Evolutionary conservation across 1,284 basidiomycete species (phyloP), one percentile per base, ranked within the genome.

Genomic region (Marasmius oreades): DNA sequence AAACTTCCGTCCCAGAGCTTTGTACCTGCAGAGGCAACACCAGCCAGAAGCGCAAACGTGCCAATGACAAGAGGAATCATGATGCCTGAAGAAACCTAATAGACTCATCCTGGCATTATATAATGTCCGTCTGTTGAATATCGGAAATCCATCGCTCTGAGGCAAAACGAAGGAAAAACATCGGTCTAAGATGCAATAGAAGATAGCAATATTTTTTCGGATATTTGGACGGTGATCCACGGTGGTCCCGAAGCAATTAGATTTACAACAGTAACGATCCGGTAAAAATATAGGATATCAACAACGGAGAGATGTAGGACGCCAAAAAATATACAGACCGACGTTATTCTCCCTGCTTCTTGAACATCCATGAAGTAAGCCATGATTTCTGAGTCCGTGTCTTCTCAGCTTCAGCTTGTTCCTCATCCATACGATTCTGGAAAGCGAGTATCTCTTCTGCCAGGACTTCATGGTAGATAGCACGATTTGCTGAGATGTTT

Each of bases 301-400:
- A 55, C 56, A 8, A 31, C 33, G n/a, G n/a, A 56, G 67, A 66
- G 67, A 67, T 58, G 61, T 64, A 69, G 69, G 67, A 67, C 70
- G 69, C 70, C 62, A 61, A 61, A 60, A 58, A 34, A 62, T n/a
- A 58, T 60, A 52, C 60, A 62, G 62, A 67, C 65, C 34, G 20
- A 47, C 26, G 31, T 46, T 37, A 31, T 54, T 31, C 53, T 22
- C 51, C 47, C 42, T 66, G 56, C 61, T 69, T 76, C 59, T 69
- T 73, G 67, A 84, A 86, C 76, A 85, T 77, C 85, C 84, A 86
- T 34, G 81, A 77, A 44, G 78, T 81, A 61, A 83, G 70, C 82
- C 81, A 84, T 23, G 82, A 80, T 57, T 77, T 79, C 24, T 73
- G 73, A 39, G 71, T 70, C 53, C 70, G 72, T 24, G 74, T 70